A percentile compares a stretch with the other conserved stretches of the same genome.
phyloP scores from a whole-genome alignment of 352 stramenopile genomes.

The Globisporangium alternatum region DNA sequence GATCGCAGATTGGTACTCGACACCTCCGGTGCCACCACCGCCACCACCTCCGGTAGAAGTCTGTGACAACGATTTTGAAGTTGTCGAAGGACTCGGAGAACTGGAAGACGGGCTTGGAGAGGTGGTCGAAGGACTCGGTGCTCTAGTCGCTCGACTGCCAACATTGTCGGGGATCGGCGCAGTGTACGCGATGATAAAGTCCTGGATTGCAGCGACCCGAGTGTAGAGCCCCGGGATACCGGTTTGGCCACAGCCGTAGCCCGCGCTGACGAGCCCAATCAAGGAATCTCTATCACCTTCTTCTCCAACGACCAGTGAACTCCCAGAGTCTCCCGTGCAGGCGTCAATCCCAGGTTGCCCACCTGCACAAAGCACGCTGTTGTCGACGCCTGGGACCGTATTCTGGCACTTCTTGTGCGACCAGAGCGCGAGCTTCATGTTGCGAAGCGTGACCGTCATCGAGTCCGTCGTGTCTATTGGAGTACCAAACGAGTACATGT shows the following conservation, averaged over 20 bases:
- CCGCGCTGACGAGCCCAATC: constrained; percentile 14
- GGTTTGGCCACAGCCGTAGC: constrained; percentile 7
- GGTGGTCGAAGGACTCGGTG: neutral
- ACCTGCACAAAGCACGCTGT: constrained; percentile 20
- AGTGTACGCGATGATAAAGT: neutral
- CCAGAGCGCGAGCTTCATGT: constrained; percentile 6
- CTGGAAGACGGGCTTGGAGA: too few species aligned
- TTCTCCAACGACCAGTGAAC: constrained; percentile 13
- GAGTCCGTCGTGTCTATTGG: neutral
- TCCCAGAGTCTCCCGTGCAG: constrained; percentile 21
- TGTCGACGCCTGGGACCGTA: constrained; percentile 10
- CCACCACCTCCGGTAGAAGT: neutral
- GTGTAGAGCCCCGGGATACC: constrained; percentile 16
- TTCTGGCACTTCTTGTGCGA: constrained; percentile 8
- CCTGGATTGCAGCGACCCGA: neutral
- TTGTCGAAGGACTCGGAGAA: neutral
- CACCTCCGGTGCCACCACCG: neutral
- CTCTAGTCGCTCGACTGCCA: neutral
- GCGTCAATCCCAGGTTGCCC: constrained; percentile 6
- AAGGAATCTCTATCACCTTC: neutral
- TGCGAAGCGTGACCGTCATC: neutral
- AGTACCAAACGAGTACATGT: neutral
- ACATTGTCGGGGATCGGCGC: neutral
- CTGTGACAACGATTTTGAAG: neutral
- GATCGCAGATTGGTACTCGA: neutral